phyloP scores from a whole-genome alignment of 805 yeast species.

The Blastobotrys robertii region DNA sequence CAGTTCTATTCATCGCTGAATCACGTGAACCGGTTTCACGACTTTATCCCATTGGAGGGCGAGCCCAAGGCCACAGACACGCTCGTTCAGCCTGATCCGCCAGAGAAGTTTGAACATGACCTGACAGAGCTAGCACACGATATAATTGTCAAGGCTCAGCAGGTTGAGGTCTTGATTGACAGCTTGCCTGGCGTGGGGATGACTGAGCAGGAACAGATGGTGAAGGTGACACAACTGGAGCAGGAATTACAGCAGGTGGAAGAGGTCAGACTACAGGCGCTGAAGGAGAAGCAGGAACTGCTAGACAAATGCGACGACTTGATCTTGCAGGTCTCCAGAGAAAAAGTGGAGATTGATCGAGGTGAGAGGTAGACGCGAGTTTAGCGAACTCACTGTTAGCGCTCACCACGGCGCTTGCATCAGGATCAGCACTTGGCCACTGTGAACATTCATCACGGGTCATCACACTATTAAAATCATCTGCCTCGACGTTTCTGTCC shows the following conservation, averaged over 20 bases:
- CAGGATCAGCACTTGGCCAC: too few species aligned
- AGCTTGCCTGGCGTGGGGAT: slow-evolving; percentile 90
- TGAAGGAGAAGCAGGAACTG: slow-evolving; percentile 54
- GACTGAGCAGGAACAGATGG: slow-evolving; percentile 62
- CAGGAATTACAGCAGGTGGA: slow-evolving; percentile 54
- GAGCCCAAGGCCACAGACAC: slow-evolving; percentile 42
- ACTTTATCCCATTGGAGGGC: slow-evolving; percentile 38
- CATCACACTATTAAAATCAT: too few species aligned
- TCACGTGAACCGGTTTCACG: slow-evolving; percentile 63
- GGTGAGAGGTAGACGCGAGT: too few species aligned
- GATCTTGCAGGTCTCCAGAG: slow-evolving; percentile 50
- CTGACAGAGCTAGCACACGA: slow-evolving; percentile 68
- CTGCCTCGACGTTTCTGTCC: too few species aligned
- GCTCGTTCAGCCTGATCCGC: background rate
- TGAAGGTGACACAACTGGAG: slow-evolving; percentile 51
- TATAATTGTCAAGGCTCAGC: slow-evolving; percentile 75
- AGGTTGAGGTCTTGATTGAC: slow-evolving; percentile 75
- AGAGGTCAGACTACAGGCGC: slow-evolving; percentile 43
- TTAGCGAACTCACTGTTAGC: too few species aligned
- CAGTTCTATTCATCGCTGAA: slow-evolving; percentile 29
- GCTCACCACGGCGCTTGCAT: too few species aligned
- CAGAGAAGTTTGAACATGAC: slow-evolving; percentile 30
- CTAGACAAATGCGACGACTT: slow-evolving; percentile 54
- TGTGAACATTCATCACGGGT: too few species aligned
- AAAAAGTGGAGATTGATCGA: slow-evolving; percentile 28